Conservation (phyloP, 2,329 filamentous ascomycete species). For the Aaosphaeria arxii region DNA sequence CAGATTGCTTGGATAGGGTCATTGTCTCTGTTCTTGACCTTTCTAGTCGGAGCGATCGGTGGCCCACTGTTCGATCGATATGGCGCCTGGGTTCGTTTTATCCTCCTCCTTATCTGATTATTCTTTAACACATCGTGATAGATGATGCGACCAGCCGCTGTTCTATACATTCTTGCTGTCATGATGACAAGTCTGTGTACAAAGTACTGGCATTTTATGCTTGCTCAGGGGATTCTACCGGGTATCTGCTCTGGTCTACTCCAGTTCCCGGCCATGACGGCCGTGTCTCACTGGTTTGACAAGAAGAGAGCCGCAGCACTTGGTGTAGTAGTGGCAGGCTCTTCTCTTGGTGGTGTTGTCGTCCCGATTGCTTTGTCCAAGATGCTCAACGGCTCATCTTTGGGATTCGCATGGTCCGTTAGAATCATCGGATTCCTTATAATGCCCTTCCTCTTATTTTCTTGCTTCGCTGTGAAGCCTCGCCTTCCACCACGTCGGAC, state of each 20-base stretch:
- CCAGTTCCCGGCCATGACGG: conserved; percentile 46
- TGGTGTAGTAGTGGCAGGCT: conserved; percentile 48
- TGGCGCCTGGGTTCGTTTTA: conserved; percentile 36
- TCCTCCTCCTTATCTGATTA: not conserved
- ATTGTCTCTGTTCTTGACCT: conserved; percentile 44
- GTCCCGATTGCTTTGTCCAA: conserved; percentile 60
- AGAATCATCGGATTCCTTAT: conserved; percentile 56
- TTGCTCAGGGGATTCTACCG: conserved; percentile 51
- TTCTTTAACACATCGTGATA: conserved; percentile 12
- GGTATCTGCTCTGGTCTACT: conserved; percentile 47
- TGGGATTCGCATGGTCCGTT: conserved; percentile 60
- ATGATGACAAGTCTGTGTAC: conserved; percentile 59
- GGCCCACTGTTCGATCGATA: conserved; percentile 60
- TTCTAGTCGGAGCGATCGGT: conserved; percentile 53
- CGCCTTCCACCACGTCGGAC: conserved; percentile 40
- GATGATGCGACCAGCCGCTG: conserved; percentile 50
- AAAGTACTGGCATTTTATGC: conserved; percentile 52
- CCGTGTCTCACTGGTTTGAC: conserved; percentile 48
- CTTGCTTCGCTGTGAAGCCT: conserved; percentile 51
- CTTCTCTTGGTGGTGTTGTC: conserved; percentile 53
- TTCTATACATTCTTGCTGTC: conserved; percentile 56
- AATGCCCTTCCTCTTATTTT: conserved; percentile 53
- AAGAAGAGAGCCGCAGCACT: conserved; percentile 47
- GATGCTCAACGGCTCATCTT: conserved; percentile 42
- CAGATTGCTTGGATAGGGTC: conserved; percentile 46